Evolutionary conservation across 139 green algal species (phyloP).

Genomic region (Zygnema circumcarinatum): DNA sequence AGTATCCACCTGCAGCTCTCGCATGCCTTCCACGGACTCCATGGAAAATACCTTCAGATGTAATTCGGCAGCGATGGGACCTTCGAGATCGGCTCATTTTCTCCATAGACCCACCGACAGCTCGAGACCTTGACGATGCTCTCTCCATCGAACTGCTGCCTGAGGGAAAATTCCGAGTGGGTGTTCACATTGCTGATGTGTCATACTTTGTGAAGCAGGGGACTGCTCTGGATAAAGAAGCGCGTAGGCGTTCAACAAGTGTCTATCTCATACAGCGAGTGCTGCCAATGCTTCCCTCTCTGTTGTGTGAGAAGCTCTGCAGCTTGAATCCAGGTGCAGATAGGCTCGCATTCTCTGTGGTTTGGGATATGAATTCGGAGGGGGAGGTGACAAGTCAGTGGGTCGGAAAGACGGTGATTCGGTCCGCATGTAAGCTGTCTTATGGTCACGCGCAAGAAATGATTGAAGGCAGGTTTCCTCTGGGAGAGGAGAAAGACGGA

Average conservation of each 20-base stretch:
- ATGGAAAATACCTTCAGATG: slow-evolving; percentile 76
- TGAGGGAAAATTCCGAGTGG: slow-evolving; percentile 48
- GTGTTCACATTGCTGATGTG: slow-evolving; percentile 73
- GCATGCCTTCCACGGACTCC: slow-evolving; percentile 81
- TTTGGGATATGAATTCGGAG: slow-evolving; percentile 60
- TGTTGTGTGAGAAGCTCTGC: slow-evolving; percentile 69
- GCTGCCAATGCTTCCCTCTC: slow-evolving; percentile 68
- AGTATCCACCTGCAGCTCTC: slow-evolving; percentile 71
- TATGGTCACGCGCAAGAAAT: slow-evolving; percentile 88
- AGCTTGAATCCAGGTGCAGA: slow-evolving; percentile 67
- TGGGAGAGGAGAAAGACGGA: neutral
- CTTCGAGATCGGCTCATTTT: slow-evolving; percentile 69
- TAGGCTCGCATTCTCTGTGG: slow-evolving; percentile 64
- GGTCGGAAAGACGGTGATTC: slow-evolving; percentile 64
- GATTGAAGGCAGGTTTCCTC: slow-evolving; percentile 69
- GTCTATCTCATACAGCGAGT: slow-evolving; percentile 67
- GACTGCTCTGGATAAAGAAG: slow-evolving; percentile 78
- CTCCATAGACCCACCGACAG: slow-evolving; percentile 68
- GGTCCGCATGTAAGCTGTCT: slow-evolving; percentile 85
- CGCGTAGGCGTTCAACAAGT: slow-evolving; percentile 54
- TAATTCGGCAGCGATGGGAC: slow-evolving; percentile 75
- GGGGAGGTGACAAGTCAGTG: slow-evolving; percentile 70
- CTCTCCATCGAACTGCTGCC: slow-evolving; percentile 51
- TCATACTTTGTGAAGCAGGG: slow-evolving; percentile 67
- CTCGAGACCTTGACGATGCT: slow-evolving; percentile 69